Base-by-base conservation (phyloP, 768 basidiomycete genomes). In the Suillus ampliporus region DNA sequence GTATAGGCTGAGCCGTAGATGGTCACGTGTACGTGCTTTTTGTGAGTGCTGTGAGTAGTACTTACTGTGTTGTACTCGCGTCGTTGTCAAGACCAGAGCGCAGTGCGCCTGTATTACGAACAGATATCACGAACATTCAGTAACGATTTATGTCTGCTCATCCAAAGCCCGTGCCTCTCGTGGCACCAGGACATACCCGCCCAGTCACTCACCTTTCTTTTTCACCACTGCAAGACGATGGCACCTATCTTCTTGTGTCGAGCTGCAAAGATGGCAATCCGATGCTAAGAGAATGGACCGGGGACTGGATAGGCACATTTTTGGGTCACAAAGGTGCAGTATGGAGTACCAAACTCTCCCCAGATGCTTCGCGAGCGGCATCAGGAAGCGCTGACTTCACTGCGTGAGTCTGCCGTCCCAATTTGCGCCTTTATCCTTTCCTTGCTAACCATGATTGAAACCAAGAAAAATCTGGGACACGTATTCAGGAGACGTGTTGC, bases 191-290 rank as follows among this genome's bases (percentile, higher is more conserved):
- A 63, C 91, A 93, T 74, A 93, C 91, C 40, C 84, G 91, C 72
- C 91, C 91, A 63, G 93, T 99, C 69, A 94, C 93, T 37, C 94
- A 97, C 74, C 89, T 99, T 65, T 94, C 94, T 60, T 98, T 97
- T 80, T 96, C 95, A 26, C 80, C 87, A 15, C 84, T 92, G 66
- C 87, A 94, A 72, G 85, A 94, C 26, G 96, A 98, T 77, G 86
- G 87, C 65, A 87, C 89, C 48, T 99, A 90, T 77, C 81, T 98
- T 65, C 85, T 99, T 65, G 91, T 98, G 71, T 98, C 96, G 61
- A 92, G 92, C 69, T 99, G 97, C 83, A 99, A 99, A 79, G 97
- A 99, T 83, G 97, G 97, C 38, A 98, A 95, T 70, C 96, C 95
- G 50, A 96, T 97, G 94, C 80, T 97, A 68, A 87, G 95, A 72